A percentile compares a stretch with the other conserved stretches of the same genome.
Conservation (phyloP, 1,284 basidiomycete species). For the Kalmanozyma brasiliensis region DNA sequence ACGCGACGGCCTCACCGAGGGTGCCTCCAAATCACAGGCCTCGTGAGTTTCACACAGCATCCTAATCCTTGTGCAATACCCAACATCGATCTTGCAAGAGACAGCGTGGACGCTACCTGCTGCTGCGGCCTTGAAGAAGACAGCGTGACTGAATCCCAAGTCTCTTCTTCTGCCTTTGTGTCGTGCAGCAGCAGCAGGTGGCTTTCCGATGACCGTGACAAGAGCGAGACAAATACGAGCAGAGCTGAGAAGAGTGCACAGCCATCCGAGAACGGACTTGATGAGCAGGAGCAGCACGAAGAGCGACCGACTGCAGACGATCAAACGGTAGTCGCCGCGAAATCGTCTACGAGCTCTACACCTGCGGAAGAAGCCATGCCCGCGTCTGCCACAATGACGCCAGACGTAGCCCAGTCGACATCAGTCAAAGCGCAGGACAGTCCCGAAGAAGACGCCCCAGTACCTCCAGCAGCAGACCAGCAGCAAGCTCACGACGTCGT, state of each 20-base stretch:
- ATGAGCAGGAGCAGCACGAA: no score
- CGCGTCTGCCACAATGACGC: background rate
- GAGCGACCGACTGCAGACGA: no score
- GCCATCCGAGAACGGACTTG: no score
- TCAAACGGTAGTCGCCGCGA: no score
- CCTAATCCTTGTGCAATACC: no score
- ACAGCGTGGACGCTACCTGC: no score
- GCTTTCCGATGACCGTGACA: slow-evolving; percentile 33
- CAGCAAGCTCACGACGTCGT: no score
- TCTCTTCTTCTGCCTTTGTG: slow-evolving; percentile 1
- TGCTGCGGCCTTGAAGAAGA: slow-evolving; percentile 1
- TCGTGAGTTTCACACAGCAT: slow-evolving; percentile 42
- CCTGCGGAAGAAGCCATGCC: background rate
- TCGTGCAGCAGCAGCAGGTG: slow-evolving; percentile 15
- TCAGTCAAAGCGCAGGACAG: no score
- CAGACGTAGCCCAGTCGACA: background rate
- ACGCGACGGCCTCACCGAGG: slow-evolving; percentile 22
- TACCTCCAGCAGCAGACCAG: no score
- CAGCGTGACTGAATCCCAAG: slow-evolving; percentile 18
- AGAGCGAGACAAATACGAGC: background rate
- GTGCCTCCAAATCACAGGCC: slow-evolving; percentile 24
- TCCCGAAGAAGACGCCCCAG: no score
- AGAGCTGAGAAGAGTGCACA: background rate
- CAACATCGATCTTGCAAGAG: no score
- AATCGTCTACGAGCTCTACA: background rate